Base-by-base conservation (phyloP, 495 filamentous ascomycete genomes). In the Penicillium desertorum region DNA sequence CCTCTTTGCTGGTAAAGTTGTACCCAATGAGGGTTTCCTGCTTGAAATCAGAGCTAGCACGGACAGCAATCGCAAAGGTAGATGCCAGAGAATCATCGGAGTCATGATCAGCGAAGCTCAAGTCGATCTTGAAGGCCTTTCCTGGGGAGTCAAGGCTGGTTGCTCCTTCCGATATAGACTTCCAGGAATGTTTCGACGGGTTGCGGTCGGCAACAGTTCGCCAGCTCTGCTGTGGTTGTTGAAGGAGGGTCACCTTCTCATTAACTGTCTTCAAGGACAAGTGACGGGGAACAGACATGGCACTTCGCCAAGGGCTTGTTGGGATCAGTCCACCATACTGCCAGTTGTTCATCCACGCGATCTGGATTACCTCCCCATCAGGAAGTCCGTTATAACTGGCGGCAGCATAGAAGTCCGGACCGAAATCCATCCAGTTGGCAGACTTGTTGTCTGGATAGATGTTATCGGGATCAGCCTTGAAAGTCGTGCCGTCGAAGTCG, bases 311-410 rank as follows among this genome's bases (percentile, higher is more conserved):
- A 16, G 75, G 69, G 59, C 77, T 71, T 3, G 69, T 69, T 1
- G 71, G 73, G 14, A 69, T 67, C 2, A 42, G 47, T 1, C 25
- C 25, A 0, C 47, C 71, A 56, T 85, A 86, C 59, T 86, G 78
- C 82, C 83, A 85, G 58, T 86, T 86, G 45, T 74, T 81, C 54
- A 83, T 81, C 83, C 83, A 86, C 5, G 74, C 78, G 37, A 86
- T 74, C 30, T 79, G 62, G 29, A 75, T 73, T 71, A 71, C 23
- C 72, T 63, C 22, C 61, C 68, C 63, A 34, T 39, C n/a, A 12
- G 68, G 27, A 2, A 52, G 36, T 14, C 50, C 50, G 11, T 52
- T 52, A 16, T 43, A 52, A 7, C 50, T 23, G n/a, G 37, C 36
- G 5, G 50, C 36, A 4, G 50, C 50, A 30, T 52, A 52, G 10